phyloP scores from a whole-genome alignment of 2,329 filamentous ascomycete genomes.

The Paecilomyces niveus region DNA sequence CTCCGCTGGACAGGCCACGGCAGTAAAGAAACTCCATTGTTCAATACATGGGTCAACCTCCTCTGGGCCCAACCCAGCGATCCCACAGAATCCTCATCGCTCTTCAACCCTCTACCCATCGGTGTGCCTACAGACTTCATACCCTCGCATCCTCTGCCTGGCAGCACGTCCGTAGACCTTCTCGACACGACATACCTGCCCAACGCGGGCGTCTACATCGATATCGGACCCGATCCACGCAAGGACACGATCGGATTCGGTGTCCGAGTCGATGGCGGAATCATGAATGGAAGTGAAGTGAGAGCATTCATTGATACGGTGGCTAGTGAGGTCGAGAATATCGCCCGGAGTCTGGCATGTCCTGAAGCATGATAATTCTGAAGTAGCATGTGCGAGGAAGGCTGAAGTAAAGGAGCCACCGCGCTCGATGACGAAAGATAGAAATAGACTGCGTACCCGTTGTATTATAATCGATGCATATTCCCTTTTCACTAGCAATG shows the following conservation, averaged over 20 bases:
- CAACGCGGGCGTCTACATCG: slow-evolving; percentile 17
- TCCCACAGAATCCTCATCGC: slow-evolving; percentile 1
- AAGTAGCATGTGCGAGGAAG: not conserved
- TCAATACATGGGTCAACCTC: slow-evolving; percentile 27
- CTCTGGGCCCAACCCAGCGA: slow-evolving; percentile 18
- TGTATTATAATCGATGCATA: not conserved
- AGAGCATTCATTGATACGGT: slow-evolving; percentile 11
- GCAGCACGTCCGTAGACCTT: slow-evolving; percentile 12
- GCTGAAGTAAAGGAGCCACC: not conserved
- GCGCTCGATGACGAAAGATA: not conserved
- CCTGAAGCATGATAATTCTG: not conserved
- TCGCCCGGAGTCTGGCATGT: not conserved
- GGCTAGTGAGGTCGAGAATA: slow-evolving; percentile 12
- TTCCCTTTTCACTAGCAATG: not conserved
- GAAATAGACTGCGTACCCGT: not conserved
- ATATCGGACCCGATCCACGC: slow-evolving; percentile 17
- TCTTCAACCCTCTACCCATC: slow-evolving; percentile 17
- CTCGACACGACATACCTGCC: slow-evolving; percentile 18
- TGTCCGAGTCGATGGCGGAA: slow-evolving; percentile 18
- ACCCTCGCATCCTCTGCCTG: slow-evolving; percentile 7
- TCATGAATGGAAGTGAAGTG: slow-evolving; percentile 12
- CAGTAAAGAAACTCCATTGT: slow-evolving; percentile 9
- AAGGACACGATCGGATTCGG: slow-evolving; percentile 20
- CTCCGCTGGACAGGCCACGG: slow-evolving; percentile 10
- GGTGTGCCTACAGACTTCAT: slow-evolving; percentile 21